Evolutionary conservation across 2,329 filamentous ascomycete genomes (phyloP).

Genomic region (Pseudogymnoascus sp.): DNA sequence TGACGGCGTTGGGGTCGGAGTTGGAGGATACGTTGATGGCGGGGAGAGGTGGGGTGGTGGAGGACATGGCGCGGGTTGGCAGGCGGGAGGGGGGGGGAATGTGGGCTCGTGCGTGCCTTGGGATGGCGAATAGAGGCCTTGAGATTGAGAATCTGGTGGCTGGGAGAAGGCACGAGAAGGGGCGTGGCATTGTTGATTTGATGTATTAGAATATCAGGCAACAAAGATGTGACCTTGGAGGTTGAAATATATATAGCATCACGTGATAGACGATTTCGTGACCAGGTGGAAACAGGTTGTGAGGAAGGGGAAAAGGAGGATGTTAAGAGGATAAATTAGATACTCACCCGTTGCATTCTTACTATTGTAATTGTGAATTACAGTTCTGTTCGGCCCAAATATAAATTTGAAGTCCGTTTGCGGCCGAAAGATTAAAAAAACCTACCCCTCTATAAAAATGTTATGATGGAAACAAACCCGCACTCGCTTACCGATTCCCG

Average conservation of each 20-base stretch:
- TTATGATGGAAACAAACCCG: not conserved
- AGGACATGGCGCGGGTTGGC: not conserved
- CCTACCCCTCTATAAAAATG: slow-evolving; percentile 2
- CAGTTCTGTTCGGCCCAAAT: not conserved
- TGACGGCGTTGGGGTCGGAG: not conserved
- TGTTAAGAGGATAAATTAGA: not conserved
- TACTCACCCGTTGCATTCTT: not conserved
- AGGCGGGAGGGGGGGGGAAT: not conserved
- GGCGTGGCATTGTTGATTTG: not conserved
- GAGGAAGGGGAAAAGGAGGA: not conserved
- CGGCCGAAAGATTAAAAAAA: not conserved
- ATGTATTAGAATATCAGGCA: not conserved
- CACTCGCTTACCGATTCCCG: not conserved
- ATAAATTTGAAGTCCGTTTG: not conserved
- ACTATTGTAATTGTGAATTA: not conserved
- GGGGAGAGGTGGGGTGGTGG: not conserved
- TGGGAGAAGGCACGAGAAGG: not conserved
- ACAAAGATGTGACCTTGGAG: not conserved
- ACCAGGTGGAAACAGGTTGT: not conserved
- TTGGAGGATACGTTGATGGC: slow-evolving; percentile 7
- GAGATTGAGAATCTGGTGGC: not conserved
- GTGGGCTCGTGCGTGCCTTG: not conserved
- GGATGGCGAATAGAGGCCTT: not conserved
- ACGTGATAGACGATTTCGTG: not conserved
- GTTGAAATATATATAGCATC: not conserved